Conservation (phyloP, 2,329 filamentous ascomycete genomes). For the Ascocoryne sarcoides region DNA sequence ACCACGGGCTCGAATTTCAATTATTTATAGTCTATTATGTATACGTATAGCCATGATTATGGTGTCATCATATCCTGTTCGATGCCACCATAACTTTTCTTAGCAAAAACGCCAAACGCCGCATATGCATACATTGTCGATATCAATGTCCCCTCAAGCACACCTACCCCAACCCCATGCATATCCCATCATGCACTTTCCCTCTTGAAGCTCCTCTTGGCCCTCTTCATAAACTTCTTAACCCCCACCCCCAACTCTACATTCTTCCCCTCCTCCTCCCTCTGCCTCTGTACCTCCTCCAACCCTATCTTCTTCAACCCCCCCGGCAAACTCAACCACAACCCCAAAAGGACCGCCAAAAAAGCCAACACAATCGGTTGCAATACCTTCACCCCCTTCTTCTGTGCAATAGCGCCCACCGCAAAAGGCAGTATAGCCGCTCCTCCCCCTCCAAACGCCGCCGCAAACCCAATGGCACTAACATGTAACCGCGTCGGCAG, state of each 20-base stretch:
- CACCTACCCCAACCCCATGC: too few species aligned
- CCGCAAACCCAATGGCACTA: constrained; percentile 68
- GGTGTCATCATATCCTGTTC: too few species aligned
- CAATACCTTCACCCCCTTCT: constrained; percentile 46
- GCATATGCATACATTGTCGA: too few species aligned
- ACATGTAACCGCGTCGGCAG: constrained; percentile 68
- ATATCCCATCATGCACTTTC: too few species aligned
- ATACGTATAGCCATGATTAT: too few species aligned
- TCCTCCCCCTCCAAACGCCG: constrained; percentile 64
- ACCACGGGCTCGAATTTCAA: too few species aligned
- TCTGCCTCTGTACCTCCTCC: constrained; percentile 5
- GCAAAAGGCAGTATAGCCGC: constrained; percentile 59
- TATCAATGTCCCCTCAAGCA: too few species aligned
- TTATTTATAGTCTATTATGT: too few species aligned
- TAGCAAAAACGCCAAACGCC: too few species aligned
- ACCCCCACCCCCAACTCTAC: neutral
- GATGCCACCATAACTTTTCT: too few species aligned
- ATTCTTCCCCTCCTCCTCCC: neutral
- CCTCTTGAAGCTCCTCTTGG: constrained; percentile 2
- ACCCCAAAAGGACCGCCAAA: constrained; percentile 35
- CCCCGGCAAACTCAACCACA: constrained; percentile 38
- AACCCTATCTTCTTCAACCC: constrained; percentile 21
- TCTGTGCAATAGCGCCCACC: constrained; percentile 57
- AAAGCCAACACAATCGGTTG: constrained; percentile 47
- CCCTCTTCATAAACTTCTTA: neutral